Percentiles rank a stretch among this genome's conserved stretches.
Evolutionary conservation across 371 early-diverging fungal species (phyloP).

Genomic region (Conidiobolus coronatus): DNA sequence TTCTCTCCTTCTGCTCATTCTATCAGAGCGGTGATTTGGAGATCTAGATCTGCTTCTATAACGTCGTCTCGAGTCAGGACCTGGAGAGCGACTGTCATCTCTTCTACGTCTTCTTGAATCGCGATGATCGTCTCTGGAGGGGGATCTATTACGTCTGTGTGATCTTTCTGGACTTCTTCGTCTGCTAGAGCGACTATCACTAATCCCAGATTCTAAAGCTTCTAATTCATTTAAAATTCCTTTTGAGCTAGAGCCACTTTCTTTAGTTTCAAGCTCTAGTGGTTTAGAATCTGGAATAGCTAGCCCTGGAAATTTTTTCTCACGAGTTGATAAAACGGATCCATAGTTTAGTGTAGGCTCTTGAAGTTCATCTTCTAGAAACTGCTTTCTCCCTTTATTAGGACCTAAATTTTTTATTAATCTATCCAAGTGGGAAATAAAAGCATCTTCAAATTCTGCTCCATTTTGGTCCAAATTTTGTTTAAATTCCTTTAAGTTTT

Average conservation of each 20-base stretch:
- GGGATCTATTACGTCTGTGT: constrained; percentile 12
- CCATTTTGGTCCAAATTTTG: constrained; percentile 35
- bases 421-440: constrained; percentile 66
- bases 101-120: constrained; percentile 9
- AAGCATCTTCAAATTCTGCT: constrained; percentile 64
- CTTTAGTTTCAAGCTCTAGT: background rate
- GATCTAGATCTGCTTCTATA: constrained; percentile 14
- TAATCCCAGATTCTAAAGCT: constrained; percentile 11
- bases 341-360: background rate
- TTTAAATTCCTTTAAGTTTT: constrained; percentile 40
- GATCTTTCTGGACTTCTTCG: constrained; percentile 5
- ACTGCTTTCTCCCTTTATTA: constrained; percentile 1
- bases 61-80: constrained; percentile 8
- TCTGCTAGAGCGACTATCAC: background rate
- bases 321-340: constrained; percentile 14
- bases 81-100: constrained; percentile 6
- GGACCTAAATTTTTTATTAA: constrained; percentile 50
- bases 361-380: background rate
- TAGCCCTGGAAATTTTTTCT: constrained; percentile 61
- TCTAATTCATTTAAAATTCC: constrained; percentile 33
- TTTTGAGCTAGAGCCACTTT: constrained; percentile 13
- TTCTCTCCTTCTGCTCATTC: constrained; percentile 5
- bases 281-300: constrained; percentile 25
- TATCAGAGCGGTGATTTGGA: constrained; percentile 8
- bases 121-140: constrained; percentile 12